phyloP scores from a whole-genome alignment of 805 yeast genomes.

The Candida berthetii region DNA sequence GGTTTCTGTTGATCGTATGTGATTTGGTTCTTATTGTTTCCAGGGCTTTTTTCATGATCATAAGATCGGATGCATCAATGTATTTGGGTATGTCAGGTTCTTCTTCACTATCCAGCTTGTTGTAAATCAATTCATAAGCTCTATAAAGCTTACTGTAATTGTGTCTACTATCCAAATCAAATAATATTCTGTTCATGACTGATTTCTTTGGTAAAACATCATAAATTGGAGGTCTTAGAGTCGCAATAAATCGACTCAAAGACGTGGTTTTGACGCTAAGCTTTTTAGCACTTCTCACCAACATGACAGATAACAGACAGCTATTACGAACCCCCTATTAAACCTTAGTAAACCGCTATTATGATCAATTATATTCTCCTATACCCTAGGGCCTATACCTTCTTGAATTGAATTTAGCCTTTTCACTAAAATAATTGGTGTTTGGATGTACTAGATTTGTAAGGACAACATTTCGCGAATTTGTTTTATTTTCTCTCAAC shows the following conservation, averaged over 20 bases:
- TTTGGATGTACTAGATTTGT: too few relatives aligned
- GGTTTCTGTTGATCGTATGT: constrained; percentile 48
- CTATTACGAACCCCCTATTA: too few relatives aligned
- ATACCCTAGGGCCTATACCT: too few relatives aligned
- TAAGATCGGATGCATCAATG: constrained; percentile 50
- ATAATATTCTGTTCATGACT: constrained; percentile 50
- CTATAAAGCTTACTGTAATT: constrained; percentile 49
- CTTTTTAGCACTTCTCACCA: neutral
- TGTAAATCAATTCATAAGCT: constrained; percentile 45
- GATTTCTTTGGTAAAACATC: constrained; percentile 54
- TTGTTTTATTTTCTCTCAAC: too few relatives aligned
- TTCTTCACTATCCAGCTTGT: constrained; percentile 29
- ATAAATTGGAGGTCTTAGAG: constrained; percentile 29
- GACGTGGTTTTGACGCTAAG: neutral
- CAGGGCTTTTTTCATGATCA: constrained; percentile 62
- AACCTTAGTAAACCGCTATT: too few relatives aligned
- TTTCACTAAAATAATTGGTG: too few relatives aligned
- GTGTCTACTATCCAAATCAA: constrained; percentile 59
- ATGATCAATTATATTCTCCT: too few relatives aligned
- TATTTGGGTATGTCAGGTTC: constrained; percentile 33
- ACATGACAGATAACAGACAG: too few relatives aligned
- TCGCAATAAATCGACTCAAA: constrained; percentile 5
- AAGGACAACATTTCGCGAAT: too few relatives aligned
- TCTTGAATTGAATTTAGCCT: too few relatives aligned
- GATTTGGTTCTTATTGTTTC: constrained; percentile 56